Conservation (phyloP, 495 filamentous ascomycete species). For the Astrothelium subdiscretum region DNA sequence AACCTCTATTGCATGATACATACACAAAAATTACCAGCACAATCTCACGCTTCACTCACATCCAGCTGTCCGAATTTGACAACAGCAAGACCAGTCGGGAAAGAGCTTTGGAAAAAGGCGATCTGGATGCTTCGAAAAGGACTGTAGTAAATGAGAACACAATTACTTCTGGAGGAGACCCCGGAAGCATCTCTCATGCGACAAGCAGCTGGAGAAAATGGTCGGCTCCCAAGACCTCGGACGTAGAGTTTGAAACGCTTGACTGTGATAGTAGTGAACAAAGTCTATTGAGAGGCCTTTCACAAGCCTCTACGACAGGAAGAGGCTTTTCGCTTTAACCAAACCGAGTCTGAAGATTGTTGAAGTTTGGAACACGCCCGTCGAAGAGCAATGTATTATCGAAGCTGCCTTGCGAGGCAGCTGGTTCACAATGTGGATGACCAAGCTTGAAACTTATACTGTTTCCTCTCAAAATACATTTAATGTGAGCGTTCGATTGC, state of each 20-base stretch:
- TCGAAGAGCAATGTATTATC: too few relatives aligned
- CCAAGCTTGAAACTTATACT: too few relatives aligned
- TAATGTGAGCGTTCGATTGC: too few relatives aligned
- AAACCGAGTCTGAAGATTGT: too few relatives aligned
- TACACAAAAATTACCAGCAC: not conserved
- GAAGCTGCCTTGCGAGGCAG: too few relatives aligned
- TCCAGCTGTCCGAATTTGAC: not conserved
- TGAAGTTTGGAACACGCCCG: too few relatives aligned
- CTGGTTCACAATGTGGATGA: too few relatives aligned
- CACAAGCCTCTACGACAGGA: too few relatives aligned
- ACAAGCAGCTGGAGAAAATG: not conserved
- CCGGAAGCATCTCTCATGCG: not conserved
- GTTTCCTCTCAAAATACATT: too few relatives aligned
- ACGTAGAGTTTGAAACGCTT: not conserved
- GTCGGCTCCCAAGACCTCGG: not conserved
- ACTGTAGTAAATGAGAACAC: not conserved
- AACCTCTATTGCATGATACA: not conserved
- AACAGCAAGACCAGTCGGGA: not conserved
- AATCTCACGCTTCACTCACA: not conserved
- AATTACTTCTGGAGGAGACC: not conserved
- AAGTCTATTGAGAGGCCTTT: not conserved
- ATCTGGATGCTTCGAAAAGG: not conserved
- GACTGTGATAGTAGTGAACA: not conserved
- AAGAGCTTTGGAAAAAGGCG: not conserved
- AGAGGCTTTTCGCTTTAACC: too few relatives aligned